Evolutionary conservation across 2,329 filamentous ascomycete genomes (phyloP).

Genomic region (Mycocentrospora acerina): DNA sequence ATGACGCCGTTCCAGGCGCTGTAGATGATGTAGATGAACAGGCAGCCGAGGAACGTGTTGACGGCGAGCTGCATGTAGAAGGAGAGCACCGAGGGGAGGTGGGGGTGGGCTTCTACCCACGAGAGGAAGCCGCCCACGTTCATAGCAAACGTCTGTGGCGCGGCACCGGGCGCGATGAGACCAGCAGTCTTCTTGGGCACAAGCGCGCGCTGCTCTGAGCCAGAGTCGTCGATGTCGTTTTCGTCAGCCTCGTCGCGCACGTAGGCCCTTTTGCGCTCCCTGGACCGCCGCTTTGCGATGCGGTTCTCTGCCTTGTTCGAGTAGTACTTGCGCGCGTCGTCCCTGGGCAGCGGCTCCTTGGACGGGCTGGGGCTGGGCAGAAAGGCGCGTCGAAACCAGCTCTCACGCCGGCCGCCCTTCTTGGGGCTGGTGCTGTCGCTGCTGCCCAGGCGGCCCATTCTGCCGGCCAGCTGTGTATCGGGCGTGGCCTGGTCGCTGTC

Average conservation of each 20-base stretch:
- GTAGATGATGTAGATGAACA: slow-evolving; percentile 67
- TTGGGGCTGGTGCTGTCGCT: slow-evolving; percentile 31
- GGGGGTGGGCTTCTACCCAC: slow-evolving; percentile 65
- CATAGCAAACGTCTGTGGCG: slow-evolving; percentile 21
- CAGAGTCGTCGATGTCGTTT: slow-evolving; percentile 28
- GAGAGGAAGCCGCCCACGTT: slow-evolving; percentile 56
- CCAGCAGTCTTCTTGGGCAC: slow-evolving; percentile 4
- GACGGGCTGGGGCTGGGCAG: slow-evolving; percentile 41
- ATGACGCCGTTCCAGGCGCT: slow-evolving; percentile 69
- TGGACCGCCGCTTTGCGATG: slow-evolving; percentile 35
- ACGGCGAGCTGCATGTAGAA: slow-evolving; percentile 67
- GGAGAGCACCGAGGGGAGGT: slow-evolving; percentile 65
- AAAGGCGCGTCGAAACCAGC: slow-evolving; percentile 30
- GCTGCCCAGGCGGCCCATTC: slow-evolving; percentile 28
- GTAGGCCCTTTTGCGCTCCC: slow-evolving; percentile 18
- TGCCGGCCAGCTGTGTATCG: slow-evolving; percentile 36
- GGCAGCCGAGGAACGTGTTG: slow-evolving; percentile 63
- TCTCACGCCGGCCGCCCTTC: slow-evolving; percentile 35
- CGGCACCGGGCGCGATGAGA: not conserved
- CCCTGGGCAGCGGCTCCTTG: slow-evolving; percentile 39
- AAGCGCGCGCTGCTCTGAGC: slow-evolving; percentile 14
- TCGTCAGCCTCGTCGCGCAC: slow-evolving; percentile 21
- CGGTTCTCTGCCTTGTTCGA: slow-evolving; percentile 44
- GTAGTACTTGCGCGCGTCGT: slow-evolving; percentile 36
- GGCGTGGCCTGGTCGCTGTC: slow-evolving; percentile 48